Base-by-base conservation (phyloP, 495 filamentous ascomycete species). In the Hypoxylon lienhwacheense region DNA sequence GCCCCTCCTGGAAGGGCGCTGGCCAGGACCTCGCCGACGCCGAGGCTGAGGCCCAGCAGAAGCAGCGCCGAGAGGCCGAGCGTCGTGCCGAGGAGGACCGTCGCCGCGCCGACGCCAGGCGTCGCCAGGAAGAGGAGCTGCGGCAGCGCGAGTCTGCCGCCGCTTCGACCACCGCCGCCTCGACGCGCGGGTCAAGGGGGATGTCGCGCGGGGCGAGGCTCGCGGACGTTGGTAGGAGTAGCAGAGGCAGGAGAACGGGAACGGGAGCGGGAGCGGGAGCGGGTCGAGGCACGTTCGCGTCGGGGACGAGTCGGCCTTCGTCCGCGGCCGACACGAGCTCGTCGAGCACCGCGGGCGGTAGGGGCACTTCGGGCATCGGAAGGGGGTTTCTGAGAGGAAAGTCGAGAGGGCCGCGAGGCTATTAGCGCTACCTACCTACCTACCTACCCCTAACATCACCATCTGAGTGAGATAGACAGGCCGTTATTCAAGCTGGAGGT, bases 1-100 rank as follows among this genome's bases (percentile, higher is more conserved):
- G 92, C 58, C 87, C 88, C 1, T 75, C 83, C 39, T 98, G 93
- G 93, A 85, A 93, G 54, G 93, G 93, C 39, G 87, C 90, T 6
- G 87, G 78, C 4, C 82, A 89, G 66, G 93, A 98, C 73, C 72
- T 95, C 4, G 77, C 80, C 35, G 89, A 96, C 37, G 78, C 87
- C 31, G 91, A 97, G 66, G 84, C 82, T 47, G 93, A 97, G 63
- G 80, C 81, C 4, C 63, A 81, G 1, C 70, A 80, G 39, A 84
- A 81, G 63, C 84, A 83, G 61, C 85, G 88, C 61, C n/a, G n/a
- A n/a, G 90, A 87, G 16, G 86, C 81, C 0, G 86, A 92, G 67
- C 78, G 89, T 39, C 80, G 85, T 26, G 78, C 77, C 1, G 90
- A 95, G 54, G 83, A 90, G 12, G 85, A 89, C 66, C 77, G 84